A percentile compares a stretch with the other conserved stretches of the same genome.
Conservation (phyloP, 371 early-diverging fungal genomes). For the Mortierella sp. region DNA sequence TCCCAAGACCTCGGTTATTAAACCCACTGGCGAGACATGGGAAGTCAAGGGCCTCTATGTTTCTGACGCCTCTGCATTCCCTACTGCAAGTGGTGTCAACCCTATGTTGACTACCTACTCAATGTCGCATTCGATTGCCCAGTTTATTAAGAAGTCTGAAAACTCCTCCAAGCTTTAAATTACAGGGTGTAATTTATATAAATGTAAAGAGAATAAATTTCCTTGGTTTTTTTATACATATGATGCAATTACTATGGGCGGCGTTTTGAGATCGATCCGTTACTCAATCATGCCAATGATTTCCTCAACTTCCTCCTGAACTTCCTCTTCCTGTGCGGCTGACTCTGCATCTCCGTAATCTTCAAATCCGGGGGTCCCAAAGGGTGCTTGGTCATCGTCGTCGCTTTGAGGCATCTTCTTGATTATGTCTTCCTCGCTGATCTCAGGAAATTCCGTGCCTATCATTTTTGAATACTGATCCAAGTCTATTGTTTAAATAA, state of each 20-base stretch:
- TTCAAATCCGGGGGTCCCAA: slow-evolving; percentile 10
- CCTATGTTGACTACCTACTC: slow-evolving; percentile 71
- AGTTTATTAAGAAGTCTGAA: slow-evolving; percentile 41
- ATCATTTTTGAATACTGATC: slow-evolving; percentile 43
- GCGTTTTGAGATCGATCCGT: background rate
- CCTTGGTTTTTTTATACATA: too few species aligned
- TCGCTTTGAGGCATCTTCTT: slow-evolving; percentile 28
- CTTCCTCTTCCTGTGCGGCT: background rate
- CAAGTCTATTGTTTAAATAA: slow-evolving; percentile 17
- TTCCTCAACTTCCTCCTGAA: slow-evolving; percentile 33
- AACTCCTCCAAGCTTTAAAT: slow-evolving; percentile 33
- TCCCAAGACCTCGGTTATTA: slow-evolving; percentile 68
- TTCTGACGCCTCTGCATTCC: slow-evolving; percentile 80
- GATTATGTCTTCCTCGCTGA: slow-evolving; percentile 21
- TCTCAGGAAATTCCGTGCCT: slow-evolving; percentile 28
- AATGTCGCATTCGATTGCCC: slow-evolving; percentile 48
- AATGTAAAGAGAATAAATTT: background rate
- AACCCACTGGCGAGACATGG: slow-evolving; percentile 82
- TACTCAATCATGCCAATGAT: slow-evolving; percentile 29
- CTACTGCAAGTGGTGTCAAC: slow-evolving; percentile 83
- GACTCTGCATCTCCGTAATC: slow-evolving; percentile 23
- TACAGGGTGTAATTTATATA: background rate
- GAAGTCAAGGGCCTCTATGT: slow-evolving; percentile 81
- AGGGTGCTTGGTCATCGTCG: slow-evolving; percentile 10
- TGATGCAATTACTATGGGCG: background rate